These are phyloP conservation scores for Cubamyces lactineus DNA, from an alignment of 768 basidiomycete species.

Conservation along the genomic window DNA sequence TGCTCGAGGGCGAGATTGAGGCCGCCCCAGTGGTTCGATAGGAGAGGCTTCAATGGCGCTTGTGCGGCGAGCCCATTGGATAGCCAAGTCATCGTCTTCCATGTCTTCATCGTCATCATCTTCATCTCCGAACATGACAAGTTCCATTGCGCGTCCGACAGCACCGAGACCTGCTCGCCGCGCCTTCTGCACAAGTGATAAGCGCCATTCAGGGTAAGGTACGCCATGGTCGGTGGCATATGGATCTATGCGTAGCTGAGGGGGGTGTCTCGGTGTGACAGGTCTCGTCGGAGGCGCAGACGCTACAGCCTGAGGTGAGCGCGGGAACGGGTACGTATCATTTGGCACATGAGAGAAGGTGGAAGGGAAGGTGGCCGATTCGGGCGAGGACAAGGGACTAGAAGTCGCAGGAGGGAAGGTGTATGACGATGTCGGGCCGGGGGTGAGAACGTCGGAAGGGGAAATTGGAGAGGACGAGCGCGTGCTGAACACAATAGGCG, in stretches of 20 bases:
- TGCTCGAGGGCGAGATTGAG: slow-evolving; percentile 1
- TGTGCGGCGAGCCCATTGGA: slow-evolving; percentile 20
- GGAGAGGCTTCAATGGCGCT: slow-evolving; percentile 23
- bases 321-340: slow-evolving; percentile 1
- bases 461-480: slow-evolving; percentile 19
- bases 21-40: slow-evolving; percentile 25
- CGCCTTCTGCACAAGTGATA: slow-evolving; percentile 51
- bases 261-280: slow-evolving; percentile 32
- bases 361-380: background rate
- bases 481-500: slow-evolving; percentile 29
- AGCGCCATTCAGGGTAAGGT: slow-evolving; percentile 72
- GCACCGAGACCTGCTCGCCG: slow-evolving; percentile 61
- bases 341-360: background rate
- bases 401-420: slow-evolving; percentile 7
- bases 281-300: slow-evolving; percentile 29
- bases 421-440: slow-evolving; percentile 7
- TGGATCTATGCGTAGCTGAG: slow-evolving; percentile 32
- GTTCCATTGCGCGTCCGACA: slow-evolving; percentile 56
- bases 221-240: slow-evolving; percentile 30
- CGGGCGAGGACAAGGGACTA: background rate
- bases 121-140: slow-evolving; percentile 30
- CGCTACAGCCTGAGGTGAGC: slow-evolving; percentile 3
- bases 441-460: slow-evolving; percentile 2
- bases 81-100: slow-evolving; percentile 27
- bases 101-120: slow-evolving; percentile 12